Conservation (phyloP, 2,329 filamentous ascomycete genomes). For the Xylaria digitata region DNA sequence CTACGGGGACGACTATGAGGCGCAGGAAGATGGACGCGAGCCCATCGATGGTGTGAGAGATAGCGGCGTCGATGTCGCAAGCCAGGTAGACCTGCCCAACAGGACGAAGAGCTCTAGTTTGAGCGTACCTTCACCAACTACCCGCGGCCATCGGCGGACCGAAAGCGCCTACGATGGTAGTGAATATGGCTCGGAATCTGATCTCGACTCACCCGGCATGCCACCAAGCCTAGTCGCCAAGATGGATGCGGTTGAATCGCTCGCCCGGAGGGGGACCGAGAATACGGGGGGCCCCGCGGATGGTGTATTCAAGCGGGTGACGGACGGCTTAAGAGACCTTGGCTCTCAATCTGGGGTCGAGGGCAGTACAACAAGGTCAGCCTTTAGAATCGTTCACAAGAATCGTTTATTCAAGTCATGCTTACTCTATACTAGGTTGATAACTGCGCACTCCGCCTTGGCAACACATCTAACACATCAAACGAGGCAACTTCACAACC, state of each 20-base stretch:
- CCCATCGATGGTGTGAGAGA: slow-evolving; percentile 52
- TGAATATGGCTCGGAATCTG: slow-evolving; percentile 78
- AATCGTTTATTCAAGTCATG: slow-evolving; percentile 15
- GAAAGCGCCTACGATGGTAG: slow-evolving; percentile 76
- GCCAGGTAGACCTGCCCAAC: slow-evolving; percentile 46
- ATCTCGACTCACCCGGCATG: slow-evolving; percentile 76
- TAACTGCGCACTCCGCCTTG: slow-evolving; percentile 79
- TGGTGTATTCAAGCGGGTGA: slow-evolving; percentile 74
- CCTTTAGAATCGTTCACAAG: slow-evolving; percentile 26
- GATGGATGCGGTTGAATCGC: slow-evolving; percentile 77
- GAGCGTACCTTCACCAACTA: slow-evolving; percentile 56
- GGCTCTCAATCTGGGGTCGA: slow-evolving; percentile 79
- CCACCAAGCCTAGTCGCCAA: slow-evolving; percentile 73
- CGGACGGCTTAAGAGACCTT: slow-evolving; percentile 76
- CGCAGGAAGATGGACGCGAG: slow-evolving; percentile 42
- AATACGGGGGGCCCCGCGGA: slow-evolving; percentile 73
- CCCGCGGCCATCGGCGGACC: slow-evolving; percentile 62
- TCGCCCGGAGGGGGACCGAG: slow-evolving; percentile 74
- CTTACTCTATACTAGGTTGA: slow-evolving; percentile 64
- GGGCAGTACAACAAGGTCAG: slow-evolving; percentile 75
- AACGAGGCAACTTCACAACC: slow-evolving; percentile 77
- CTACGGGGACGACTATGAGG: slow-evolving; percentile 55
- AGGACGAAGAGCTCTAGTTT: slow-evolving; percentile 56
- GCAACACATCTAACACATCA: slow-evolving; percentile 81
- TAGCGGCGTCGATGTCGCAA: slow-evolving; percentile 58